Evolutionary conservation across 805 yeast genomes (phyloP).

Genomic region (Ogataea nakhonphanomensis): DNA sequence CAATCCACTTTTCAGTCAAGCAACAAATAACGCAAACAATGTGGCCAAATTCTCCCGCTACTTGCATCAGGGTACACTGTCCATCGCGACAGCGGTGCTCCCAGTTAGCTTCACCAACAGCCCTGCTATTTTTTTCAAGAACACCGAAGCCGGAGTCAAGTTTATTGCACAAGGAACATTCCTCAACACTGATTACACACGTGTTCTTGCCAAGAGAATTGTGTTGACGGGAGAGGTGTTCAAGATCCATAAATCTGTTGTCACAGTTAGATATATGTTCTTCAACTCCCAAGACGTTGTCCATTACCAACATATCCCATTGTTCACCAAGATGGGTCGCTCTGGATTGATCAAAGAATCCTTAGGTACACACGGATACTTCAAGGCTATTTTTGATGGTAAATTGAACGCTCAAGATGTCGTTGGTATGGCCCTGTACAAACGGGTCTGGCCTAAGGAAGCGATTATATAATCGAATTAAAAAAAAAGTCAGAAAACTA

Average conservation of each 20-base stretch:
- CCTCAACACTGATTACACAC: slow-evolving; percentile 77
- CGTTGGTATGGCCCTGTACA: slow-evolving; percentile 89
- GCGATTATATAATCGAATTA: slow-evolving; percentile 10
- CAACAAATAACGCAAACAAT: slow-evolving; percentile 72
- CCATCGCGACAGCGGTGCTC: slow-evolving; percentile 82
- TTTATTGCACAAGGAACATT: slow-evolving; percentile 89
- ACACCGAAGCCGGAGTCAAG: slow-evolving; percentile 47
- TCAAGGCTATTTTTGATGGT: slow-evolving; percentile 92
- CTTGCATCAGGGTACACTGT: slow-evolving; percentile 69
- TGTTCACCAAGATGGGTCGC: slow-evolving; percentile 90
- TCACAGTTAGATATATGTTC: slow-evolving; percentile 96
- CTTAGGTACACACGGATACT: slow-evolving; percentile 97
- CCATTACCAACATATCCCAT: slow-evolving; percentile 86
- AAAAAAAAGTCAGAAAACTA: slow-evolving; percentile 2
- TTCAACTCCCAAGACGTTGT: slow-evolving; percentile 85
- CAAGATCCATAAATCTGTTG: slow-evolving; percentile 88
- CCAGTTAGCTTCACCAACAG: slow-evolving; percentile 82
- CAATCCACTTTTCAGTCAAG: slow-evolving; percentile 79
- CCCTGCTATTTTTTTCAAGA: slow-evolving; percentile 81
- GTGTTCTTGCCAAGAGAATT: slow-evolving; percentile 84
- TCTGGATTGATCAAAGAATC: slow-evolving; percentile 92
- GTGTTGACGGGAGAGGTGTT: slow-evolving; percentile 92
- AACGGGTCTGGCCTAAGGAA: slow-evolving; percentile 84
- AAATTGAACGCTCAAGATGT: slow-evolving; percentile 88
- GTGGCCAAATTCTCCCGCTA: slow-evolving; percentile 85